Evolutionary conservation across 2,329 filamentous ascomycete genomes (phyloP), one percentile per base, ranked within the genome.

Genomic region (Trichoderma sp.): DNA sequence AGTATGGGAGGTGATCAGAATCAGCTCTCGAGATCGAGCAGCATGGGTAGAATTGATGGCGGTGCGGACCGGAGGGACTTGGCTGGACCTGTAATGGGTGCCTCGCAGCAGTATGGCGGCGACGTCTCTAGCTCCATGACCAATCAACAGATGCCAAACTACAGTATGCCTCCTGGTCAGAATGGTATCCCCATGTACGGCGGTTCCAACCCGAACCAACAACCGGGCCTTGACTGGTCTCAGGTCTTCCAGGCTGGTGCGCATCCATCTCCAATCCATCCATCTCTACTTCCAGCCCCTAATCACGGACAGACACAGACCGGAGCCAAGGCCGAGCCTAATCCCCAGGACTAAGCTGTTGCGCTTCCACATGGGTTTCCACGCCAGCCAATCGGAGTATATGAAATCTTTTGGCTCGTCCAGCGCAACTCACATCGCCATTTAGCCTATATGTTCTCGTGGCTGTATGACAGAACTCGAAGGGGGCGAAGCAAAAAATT

Each of bases 221-320:
- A 86, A 81, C 82, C 84, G 77, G 80, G 85, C 82, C 82, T 90
- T 82, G 90, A 92, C 81, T 93, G 90, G 90, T 86, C 89, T 76
- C 86, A 90, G 78, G 91, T 93, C 88, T 92, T 92, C 83, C 90
- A 89, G 82, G 80, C 89, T 82, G 89, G 88, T 85, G 84, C 87
- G 82, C 87, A 90, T 80, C 83, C 88, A 84, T 79, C 85, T 86
- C 83, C 86, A 83, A 80, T 67, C 67, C 58, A 82, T 82, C 83
- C 85, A 32, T 54, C 77, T 88, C 86, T 81, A 81, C 68, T 71
- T 70, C 68, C 64, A 54, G 66, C 60, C 84, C 81, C 89, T 84
- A 89, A 89, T 84, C 83, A 86, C 85, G 84, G 86, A 79, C 85
- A 89, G 82, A 88, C 84, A 80, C 89, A 89, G 84, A 90, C 87